Evolutionary conservation across 345 rosid genomes (phyloP).

Genomic region (Euphorbia lathyris): DNA sequence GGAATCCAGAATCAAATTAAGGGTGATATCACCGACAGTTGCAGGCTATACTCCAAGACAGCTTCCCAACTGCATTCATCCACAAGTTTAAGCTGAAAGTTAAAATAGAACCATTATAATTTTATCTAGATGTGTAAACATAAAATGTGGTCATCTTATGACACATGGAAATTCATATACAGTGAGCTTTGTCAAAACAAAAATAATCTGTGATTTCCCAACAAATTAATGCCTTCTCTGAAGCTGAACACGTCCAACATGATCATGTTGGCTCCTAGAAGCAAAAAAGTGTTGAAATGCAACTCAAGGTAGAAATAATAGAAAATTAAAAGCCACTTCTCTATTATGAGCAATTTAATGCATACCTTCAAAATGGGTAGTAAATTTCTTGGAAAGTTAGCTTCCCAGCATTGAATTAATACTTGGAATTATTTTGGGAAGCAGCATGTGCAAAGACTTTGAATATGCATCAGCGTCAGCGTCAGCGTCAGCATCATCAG

Average conservation of each 20-base stretch:
- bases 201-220: not conserved
- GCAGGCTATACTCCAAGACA: not conserved
- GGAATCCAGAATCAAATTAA: not conserved
- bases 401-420: conserved; percentile 32
- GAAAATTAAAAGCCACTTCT: not conserved
- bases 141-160: not conserved
- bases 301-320: not conserved
- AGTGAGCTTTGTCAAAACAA: not conserved
- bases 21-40: not conserved
- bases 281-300: not conserved
- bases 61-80: not conserved
- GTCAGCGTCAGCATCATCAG: conserved; percentile 42
- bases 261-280: not conserved
- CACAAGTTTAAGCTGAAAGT: conserved; percentile 1
- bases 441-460: conserved; percentile 46
- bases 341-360: not conserved
- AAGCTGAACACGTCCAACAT: not conserved
- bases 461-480: conserved; percentile 42
- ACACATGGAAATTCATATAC: not conserved
- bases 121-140: too few species aligned
- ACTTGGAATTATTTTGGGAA: conserved; percentile 76
- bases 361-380: conserved; percentile 18
- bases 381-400: conserved; percentile 1
- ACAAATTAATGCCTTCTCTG: not conserved
- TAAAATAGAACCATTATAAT: not conserved